Evolutionary conservation across 257 asterid genomes (phyloP).

Genomic region (Parsonsia alboflavescens): DNA sequence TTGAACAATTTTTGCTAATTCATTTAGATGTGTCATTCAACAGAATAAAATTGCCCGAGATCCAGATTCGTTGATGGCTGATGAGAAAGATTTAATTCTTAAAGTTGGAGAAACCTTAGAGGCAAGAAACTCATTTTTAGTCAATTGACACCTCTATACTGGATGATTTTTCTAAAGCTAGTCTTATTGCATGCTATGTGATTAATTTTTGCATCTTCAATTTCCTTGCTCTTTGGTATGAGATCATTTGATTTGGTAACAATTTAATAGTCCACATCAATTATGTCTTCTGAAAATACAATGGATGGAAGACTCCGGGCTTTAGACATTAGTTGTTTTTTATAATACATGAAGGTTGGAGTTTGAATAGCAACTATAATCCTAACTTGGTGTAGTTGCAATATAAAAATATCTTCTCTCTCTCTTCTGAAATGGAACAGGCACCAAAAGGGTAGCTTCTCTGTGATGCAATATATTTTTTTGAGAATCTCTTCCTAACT

Average conservation of each 20-base stretch:
- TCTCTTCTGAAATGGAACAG: not conserved
- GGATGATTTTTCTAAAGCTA: not conserved
- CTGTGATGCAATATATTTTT: not conserved
- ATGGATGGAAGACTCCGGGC: not conserved
- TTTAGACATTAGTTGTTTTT: not conserved
- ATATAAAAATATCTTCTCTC: not conserved
- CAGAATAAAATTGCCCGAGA: slow-evolving; percentile 75
- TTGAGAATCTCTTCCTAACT: too few relatives aligned
- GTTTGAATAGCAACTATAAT: not conserved
- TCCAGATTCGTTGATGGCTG: slow-evolving; percentile 52
- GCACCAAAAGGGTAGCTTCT: not conserved
- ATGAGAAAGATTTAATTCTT: slow-evolving; percentile 73
- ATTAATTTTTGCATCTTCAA: not conserved
- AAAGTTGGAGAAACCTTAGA: slow-evolving; percentile 95
- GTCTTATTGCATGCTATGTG: not conserved
- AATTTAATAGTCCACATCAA: not conserved
- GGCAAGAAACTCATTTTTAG: slow-evolving; percentile 41
- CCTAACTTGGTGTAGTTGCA: not conserved
- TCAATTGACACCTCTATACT: slow-evolving; percentile 6
- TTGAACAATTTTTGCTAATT: slow-evolving; percentile 20
- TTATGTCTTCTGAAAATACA: not conserved
- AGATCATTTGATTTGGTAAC: slow-evolving; percentile 1
- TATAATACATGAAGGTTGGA: not conserved
- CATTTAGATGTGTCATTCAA: slow-evolving; percentile 18
- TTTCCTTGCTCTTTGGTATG: not conserved